These are phyloP conservation scores for Quercus tomentella DNA, from an alignment of 331 rosid genomes.

Conservation along the genomic window DNA sequence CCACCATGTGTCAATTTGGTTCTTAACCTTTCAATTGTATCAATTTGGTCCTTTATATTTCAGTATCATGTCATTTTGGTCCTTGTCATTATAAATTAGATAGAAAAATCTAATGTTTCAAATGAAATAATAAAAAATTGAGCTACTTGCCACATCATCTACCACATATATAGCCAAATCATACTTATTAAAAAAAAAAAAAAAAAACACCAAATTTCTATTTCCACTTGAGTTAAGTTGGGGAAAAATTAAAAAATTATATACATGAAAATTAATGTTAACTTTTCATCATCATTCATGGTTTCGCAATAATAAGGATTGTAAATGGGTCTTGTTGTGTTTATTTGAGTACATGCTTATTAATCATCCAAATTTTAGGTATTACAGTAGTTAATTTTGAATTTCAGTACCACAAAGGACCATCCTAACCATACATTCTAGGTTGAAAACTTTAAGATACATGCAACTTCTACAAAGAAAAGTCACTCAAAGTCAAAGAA, in stretches of 20 bases:
- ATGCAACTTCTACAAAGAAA: not conserved
- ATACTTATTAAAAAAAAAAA: too few species aligned
- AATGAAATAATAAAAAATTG: too few species aligned
- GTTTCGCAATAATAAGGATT: not conserved
- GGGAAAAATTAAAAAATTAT: not conserved
- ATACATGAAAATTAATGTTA: not conserved
- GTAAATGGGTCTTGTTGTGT: not conserved
- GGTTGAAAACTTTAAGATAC: slow-evolving; percentile 31
- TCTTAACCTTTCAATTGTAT: too few species aligned
- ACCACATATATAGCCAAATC: too few species aligned
- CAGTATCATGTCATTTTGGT: too few species aligned
- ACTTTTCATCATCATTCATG: not conserved
- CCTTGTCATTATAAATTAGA: too few species aligned
- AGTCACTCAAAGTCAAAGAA: slow-evolving; percentile 64
- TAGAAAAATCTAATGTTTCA: too few species aligned
- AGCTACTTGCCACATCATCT: too few species aligned
- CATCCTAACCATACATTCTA: slow-evolving; percentile 42
- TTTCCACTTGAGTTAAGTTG: too few species aligned
- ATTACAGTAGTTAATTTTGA: slow-evolving; percentile 66
- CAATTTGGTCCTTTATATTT: too few species aligned
- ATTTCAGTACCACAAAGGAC: slow-evolving; percentile 22
- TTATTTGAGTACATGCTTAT: not conserved
- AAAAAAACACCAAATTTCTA: too few species aligned
- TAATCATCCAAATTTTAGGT: slow-evolving; percentile 39
- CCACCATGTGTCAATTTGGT: too few species aligned